A percentile compares a stretch with the other conserved stretches of the same genome.
These are phyloP conservation scores for Lepidium sativum DNA, from an alignment of 345 rosid genomes.

Conservation along the genomic window DNA sequence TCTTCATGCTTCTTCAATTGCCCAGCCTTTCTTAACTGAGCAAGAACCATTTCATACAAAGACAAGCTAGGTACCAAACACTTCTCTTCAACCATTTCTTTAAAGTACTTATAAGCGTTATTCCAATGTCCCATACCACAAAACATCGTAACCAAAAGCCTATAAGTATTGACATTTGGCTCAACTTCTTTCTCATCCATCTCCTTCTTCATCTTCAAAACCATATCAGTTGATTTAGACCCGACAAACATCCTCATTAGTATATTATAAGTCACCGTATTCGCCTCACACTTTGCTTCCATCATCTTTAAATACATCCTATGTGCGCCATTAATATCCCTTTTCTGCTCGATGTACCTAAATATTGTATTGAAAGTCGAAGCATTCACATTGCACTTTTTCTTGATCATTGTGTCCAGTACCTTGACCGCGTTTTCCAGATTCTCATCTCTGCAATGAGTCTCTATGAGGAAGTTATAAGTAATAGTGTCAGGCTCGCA, in stretches of 20 bases:
- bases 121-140: slow-evolving; percentile 98
- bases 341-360: slow-evolving; percentile 54
- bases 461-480: slow-evolving; percentile 63
- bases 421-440: slow-evolving; percentile 64
- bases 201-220: slow-evolving; percentile 82
- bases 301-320: slow-evolving; percentile 68
- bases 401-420: slow-evolving; percentile 54
- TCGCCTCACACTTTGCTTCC: slow-evolving; percentile 50
- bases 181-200: slow-evolving; percentile 80
- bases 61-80: slow-evolving; percentile 59
- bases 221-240: slow-evolving; percentile 78
- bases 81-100: slow-evolving; percentile 85
- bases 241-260: slow-evolving; percentile 75
- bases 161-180: slow-evolving; percentile 81
- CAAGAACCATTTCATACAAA: slow-evolving; percentile 63
- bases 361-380: slow-evolving; percentile 69
- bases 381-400: slow-evolving; percentile 53
- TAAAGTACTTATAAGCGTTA: slow-evolving; percentile 69
- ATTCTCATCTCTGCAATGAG: slow-evolving; percentile 64
- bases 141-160: slow-evolving; percentile 69
- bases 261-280: slow-evolving; percentile 63
- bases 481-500: slow-evolving; percentile 62
- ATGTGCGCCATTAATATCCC: slow-evolving; percentile 79
- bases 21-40: slow-evolving; percentile 67
- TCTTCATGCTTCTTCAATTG: slow-evolving; percentile 91